Base-by-base conservation (phyloP, 2,329 filamentous ascomycete genomes). In the Fusarium sp. region DNA sequence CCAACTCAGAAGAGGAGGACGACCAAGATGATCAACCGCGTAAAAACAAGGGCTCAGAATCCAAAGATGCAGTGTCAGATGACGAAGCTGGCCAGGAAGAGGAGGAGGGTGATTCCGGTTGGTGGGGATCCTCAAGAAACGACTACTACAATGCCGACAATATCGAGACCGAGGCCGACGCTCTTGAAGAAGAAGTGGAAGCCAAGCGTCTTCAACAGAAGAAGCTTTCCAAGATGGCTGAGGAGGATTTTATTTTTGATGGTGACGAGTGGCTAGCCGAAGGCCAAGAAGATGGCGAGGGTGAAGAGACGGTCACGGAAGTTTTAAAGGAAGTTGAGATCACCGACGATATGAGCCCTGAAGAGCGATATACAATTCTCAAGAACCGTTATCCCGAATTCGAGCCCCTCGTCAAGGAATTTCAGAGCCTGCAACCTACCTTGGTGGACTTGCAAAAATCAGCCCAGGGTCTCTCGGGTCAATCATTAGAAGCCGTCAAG, bases 131-230 rank as follows among this genome's bases (percentile, higher is more conserved):
- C 9, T 95, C 93, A 6, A 95, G 90, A 81, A 92, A 92, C 69
- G 95, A 97, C 76, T 97, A 98, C 83, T 99, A 99, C 83, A 89
- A 97, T 84, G 93, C 94, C 74, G 95, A 99, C 81, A 83, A 86
- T 33, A 86, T 89, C 73, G 88, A 90, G 78, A 90, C 89, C 11
- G 89, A 91, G 79, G 87, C 85, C 41, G 88, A 90, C 77, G 96
- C 96, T 1, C 83, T 97, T 36, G 95, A 96, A 78, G 96, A 99
- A 85, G 97, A 99, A 82, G 90, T 88, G 16, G 97, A 99, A 81
- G 96, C 95, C 7, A 91, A 92, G 81, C 88, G 94, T 70, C 83
- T 99, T 68, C 95, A 98, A 81, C 91, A 95, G 82, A 98, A 97
- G 86, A 95, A 96, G 79, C 83, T 98, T 30, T 88, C 94, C 75